Conservation (phyloP, 192 early-diverging fungal species). For the Umbelopsis sp. region DNA sequence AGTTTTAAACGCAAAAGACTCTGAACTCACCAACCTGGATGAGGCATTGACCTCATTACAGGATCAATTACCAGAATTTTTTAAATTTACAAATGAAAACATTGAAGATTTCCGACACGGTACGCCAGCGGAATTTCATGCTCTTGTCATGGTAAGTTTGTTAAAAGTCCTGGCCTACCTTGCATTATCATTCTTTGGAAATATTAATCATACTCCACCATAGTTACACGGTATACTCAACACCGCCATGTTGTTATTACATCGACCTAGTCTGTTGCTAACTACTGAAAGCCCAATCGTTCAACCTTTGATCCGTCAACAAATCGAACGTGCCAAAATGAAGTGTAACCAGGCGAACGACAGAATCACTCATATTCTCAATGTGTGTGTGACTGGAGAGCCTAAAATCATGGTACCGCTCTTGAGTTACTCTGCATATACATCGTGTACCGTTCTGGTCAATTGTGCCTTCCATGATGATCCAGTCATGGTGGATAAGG, state of each 20-base stretch:
- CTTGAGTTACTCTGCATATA: slow-evolving; percentile 5
- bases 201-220: neutral
- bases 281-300: neutral
- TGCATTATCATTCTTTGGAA: neutral
- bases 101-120: neutral
- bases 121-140: slow-evolving; percentile 4
- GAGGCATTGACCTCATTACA: neutral
- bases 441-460: neutral
- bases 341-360: neutral
- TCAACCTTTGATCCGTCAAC: neutral
- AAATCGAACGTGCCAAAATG: neutral
- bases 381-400: neutral
- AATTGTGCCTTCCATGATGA: slow-evolving; percentile 1
- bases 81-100: slow-evolving; percentile 4
- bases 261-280: slow-evolving; percentile 3
- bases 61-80: neutral
- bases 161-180: neutral
- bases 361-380: neutral
- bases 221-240: neutral
- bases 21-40: neutral
- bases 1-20: neutral
- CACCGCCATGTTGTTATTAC: neutral
- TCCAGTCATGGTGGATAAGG: neutral
- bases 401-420: slow-evolving; percentile 12
- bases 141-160: slow-evolving; percentile 3